Percentiles rank a stretch among this genome's conserved stretches.
Conservation (phyloP, 371 early-diverging fungal species). For the Mortierella sp. region DNA sequence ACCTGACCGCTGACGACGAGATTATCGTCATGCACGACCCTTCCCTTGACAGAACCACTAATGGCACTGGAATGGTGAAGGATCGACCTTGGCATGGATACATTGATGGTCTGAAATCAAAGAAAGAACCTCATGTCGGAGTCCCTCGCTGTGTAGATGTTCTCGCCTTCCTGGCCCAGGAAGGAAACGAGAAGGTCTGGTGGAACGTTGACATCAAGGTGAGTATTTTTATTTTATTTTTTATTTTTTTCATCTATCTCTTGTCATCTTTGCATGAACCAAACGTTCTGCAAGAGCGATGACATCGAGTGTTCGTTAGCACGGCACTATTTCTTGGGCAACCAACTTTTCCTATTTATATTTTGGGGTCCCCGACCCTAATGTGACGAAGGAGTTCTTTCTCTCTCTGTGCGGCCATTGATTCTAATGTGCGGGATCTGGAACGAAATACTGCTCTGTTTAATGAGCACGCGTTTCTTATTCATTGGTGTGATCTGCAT, state of each 20-base stretch:
- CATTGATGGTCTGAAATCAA: constrained; percentile 68
- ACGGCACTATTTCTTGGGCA: not conserved
- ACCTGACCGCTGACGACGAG: constrained; percentile 70
- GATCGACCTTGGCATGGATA: constrained; percentile 69
- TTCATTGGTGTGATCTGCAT: not conserved
- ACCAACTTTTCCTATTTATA: too few relatives aligned
- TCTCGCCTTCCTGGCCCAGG: constrained; percentile 63
- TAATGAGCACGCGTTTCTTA: constrained; percentile 4
- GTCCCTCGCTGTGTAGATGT: constrained; percentile 73
- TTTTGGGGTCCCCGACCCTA: too few relatives aligned
- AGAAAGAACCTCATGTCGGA: constrained; percentile 61
- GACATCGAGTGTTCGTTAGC: not conserved
- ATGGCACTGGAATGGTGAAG: constrained; percentile 65
- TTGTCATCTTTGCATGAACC: too few relatives aligned
- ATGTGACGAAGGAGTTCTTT: too few relatives aligned
- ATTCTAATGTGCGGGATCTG: too few relatives aligned
- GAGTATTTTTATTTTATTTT: constrained; percentile 1
- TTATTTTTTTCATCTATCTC: not conserved
- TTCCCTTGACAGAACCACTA: constrained; percentile 68
- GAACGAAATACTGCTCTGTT: too few relatives aligned
- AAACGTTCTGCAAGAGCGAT: too few relatives aligned
- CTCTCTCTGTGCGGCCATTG: too few relatives aligned
- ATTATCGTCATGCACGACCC: constrained; percentile 77
- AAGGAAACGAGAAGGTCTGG: constrained; percentile 63
- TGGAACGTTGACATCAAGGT: constrained; percentile 79